Evolutionary conservation across 257 asterid species (phyloP).

Genomic region (Fraxinus americana): DNA sequence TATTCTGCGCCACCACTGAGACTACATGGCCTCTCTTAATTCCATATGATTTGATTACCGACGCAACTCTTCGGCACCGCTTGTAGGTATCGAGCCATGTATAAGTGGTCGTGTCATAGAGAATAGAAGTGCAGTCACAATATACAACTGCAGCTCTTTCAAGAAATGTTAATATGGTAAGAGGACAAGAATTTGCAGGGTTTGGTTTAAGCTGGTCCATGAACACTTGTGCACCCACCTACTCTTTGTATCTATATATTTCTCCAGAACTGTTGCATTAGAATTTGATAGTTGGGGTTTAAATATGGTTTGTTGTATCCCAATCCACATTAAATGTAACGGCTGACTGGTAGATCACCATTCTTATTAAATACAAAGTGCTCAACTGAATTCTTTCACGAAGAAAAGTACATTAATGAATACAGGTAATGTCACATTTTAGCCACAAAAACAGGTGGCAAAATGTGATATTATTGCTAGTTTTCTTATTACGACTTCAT

Average conservation of each 20-base stretch:
- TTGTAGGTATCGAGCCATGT: constrained; percentile 67
- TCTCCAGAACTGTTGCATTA: background rate
- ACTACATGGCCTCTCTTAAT: constrained; percentile 47
- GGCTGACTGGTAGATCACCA: background rate
- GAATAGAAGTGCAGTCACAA: constrained; percentile 57
- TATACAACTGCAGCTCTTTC: constrained; percentile 66
- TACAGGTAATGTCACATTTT: background rate
- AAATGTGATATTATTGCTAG: background rate
- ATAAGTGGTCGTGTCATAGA: constrained; percentile 39
- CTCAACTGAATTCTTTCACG: background rate
- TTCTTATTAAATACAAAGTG: background rate
- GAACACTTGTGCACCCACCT: background rate
- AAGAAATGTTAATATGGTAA: constrained; percentile 58
- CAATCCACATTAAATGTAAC: background rate
- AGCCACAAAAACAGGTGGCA: background rate
- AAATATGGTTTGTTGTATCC: background rate
- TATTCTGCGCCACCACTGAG: constrained; percentile 74
- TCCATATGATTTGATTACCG: constrained; percentile 53
- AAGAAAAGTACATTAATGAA: background rate
- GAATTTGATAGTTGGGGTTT: constrained; percentile 1
- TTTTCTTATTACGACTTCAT: background rate
- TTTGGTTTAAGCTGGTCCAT: constrained; percentile 53
- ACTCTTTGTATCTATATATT: background rate
- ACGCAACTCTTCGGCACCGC: constrained; percentile 50
- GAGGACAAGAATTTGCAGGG: constrained; percentile 44